These are phyloP conservation scores for Aspergillus sp. DNA, from an alignment of 2,329 filamentous ascomycete genomes.

Conservation along the genomic window DNA sequence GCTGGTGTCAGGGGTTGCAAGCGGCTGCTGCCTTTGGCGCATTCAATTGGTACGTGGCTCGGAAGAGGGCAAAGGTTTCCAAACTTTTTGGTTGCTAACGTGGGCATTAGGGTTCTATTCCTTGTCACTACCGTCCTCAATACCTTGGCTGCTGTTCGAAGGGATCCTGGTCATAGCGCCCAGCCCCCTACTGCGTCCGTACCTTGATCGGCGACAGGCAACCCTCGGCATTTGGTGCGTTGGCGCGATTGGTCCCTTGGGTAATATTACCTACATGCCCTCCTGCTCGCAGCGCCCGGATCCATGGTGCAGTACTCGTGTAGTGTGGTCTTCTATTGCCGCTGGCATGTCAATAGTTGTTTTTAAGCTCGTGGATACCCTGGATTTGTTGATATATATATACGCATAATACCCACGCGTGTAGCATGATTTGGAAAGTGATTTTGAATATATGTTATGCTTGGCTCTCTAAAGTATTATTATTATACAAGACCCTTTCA, in stretches of 20 bases:
- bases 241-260: no score
- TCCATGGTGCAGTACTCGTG: no score
- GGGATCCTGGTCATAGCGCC: slow-evolving; percentile 13
- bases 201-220: slow-evolving; percentile 3
- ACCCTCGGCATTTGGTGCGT: no score
- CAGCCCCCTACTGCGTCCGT: slow-evolving; percentile 27
- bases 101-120: slow-evolving; percentile 46
- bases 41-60: slow-evolving; percentile 50
- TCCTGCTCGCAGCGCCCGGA: no score
- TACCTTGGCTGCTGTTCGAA: slow-evolving; percentile 52
- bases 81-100: slow-evolving; percentile 11
- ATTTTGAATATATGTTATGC: no score
- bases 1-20: slow-evolving; percentile 64
- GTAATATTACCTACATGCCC: no score
- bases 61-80: neutral
- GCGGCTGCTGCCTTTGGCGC: slow-evolving; percentile 54
- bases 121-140: slow-evolving; percentile 55
- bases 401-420: slow-evolving; percentile 1
- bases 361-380: slow-evolving; percentile 7
- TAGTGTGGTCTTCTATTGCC: neutral
- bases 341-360: neutral
- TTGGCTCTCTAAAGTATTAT: no score
- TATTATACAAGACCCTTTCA: no score
- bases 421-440: neutral
- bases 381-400: neutral